Percentiles rank a stretch among this genome's conserved stretches.
These are phyloP conservation scores for Naganishia albida DNA, from an alignment of 1,284 basidiomycete genomes.

Conservation along the genomic window DNA sequence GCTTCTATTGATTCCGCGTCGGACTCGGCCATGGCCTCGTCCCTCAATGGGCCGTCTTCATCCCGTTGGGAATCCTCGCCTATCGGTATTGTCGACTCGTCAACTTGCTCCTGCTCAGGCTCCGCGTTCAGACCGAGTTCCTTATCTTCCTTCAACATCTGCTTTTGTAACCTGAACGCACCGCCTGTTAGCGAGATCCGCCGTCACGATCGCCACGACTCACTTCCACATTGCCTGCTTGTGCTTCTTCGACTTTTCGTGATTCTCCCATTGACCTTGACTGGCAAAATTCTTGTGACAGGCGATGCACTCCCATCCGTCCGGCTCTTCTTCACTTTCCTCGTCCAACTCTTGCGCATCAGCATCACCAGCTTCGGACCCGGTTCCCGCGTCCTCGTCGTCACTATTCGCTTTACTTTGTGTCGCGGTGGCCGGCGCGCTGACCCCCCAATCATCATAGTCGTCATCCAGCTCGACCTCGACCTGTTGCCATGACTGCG, in stretches of 20 bases:
- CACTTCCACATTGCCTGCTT: slow-evolving; percentile 76
- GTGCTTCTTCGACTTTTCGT: slow-evolving; percentile 95
- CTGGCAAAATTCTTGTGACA: slow-evolving; percentile 88
- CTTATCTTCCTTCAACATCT: slow-evolving; percentile 77
- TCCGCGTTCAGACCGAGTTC: slow-evolving; percentile 58
- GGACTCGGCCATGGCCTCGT: slow-evolving; percentile 25
- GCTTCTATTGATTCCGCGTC: slow-evolving; percentile 40
- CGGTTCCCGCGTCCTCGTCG: slow-evolving; percentile 55
- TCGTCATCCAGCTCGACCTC: slow-evolving; percentile 38
- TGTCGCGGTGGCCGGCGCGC: slow-evolving; percentile 35
- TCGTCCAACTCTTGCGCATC: slow-evolving; percentile 42
- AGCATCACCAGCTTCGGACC: slow-evolving; percentile 66
- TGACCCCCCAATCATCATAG: slow-evolving; percentile 31
- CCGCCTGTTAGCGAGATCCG: background rate
- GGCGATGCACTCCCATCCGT: slow-evolving; percentile 86
- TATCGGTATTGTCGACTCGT: slow-evolving; percentile 28
- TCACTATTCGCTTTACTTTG: slow-evolving; percentile 46
- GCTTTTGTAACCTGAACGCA: slow-evolving; percentile 59
- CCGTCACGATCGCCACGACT: slow-evolving; percentile 31
- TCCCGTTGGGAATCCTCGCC: slow-evolving; percentile 41
- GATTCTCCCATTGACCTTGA: slow-evolving; percentile 93
- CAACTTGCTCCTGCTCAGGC: slow-evolving; percentile 30
- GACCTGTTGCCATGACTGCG: slow-evolving; percentile 46
- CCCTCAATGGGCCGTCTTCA: slow-evolving; percentile 27
- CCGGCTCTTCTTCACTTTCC: slow-evolving; percentile 43